Conservation (phyloP, 2,329 filamentous ascomycete genomes). For the Graphilbum sp. region DNA sequence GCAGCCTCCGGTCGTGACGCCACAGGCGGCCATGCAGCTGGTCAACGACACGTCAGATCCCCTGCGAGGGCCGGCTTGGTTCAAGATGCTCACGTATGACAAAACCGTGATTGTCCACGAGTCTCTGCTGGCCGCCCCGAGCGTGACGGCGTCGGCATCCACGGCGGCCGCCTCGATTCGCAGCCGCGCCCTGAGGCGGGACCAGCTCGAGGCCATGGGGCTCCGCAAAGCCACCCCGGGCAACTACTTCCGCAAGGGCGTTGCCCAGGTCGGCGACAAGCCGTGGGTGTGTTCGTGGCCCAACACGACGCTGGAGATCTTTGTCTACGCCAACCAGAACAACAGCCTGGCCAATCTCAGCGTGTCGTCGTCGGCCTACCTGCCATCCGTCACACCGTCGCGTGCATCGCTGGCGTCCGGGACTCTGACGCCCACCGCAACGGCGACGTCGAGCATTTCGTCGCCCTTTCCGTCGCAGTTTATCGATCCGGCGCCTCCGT, state of each 20-base stretch:
- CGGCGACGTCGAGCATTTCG: no score
- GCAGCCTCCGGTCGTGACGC: conserved; percentile 28
- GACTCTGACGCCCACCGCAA: conserved; percentile 4
- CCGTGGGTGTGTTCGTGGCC: conserved; percentile 46
- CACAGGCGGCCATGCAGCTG: conserved; percentile 23
- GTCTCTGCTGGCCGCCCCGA: conserved; percentile 15
- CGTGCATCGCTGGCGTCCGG: conserved; percentile 1
- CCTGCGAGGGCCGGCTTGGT: conserved; percentile 35
- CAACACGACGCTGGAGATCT: conserved; percentile 35
- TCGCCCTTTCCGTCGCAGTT: neutral
- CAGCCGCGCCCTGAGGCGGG: neutral
- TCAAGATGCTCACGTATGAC: conserved; percentile 31
- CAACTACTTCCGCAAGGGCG: conserved; percentile 20
- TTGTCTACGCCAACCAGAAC: conserved; percentile 39
- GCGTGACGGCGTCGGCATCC: conserved; percentile 5
- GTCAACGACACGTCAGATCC: conserved; percentile 35
- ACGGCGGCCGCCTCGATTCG: neutral
- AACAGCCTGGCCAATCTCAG: conserved; percentile 18
- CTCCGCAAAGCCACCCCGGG: neutral
- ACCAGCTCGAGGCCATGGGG: neutral
- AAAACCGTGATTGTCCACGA: conserved; percentile 39
- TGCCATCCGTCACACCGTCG: neutral
- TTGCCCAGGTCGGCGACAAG: conserved; percentile 29
- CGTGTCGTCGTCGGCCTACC: conserved; percentile 3
- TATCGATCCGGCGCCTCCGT: conserved; percentile 17